phyloP scores from a whole-genome alignment of 208 protist species.

The Trypanosomatidae sp. region DNA sequence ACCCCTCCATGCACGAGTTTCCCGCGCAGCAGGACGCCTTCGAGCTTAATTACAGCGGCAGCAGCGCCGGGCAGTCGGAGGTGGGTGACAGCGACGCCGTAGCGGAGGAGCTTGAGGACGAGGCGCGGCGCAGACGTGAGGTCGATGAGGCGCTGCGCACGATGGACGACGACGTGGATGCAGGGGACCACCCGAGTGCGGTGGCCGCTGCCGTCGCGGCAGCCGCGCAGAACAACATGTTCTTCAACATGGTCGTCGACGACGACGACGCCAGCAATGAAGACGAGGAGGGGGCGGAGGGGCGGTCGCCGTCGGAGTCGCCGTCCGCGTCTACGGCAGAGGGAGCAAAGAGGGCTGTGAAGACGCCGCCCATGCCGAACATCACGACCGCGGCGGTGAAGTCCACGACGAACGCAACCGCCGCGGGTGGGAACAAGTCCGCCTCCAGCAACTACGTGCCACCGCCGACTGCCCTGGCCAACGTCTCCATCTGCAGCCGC shows the following conservation, averaged over 20 bases:
- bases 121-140: too few species aligned
- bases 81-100: conserved; percentile 20
- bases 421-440: conserved; percentile 18
- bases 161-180: conserved; percentile 10
- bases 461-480: conserved; percentile 43
- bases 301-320: too few species aligned
- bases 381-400: conserved; percentile 24
- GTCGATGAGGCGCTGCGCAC: conserved; percentile 16
- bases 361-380: too few species aligned
- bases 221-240: too few species aligned
- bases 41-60: conserved; percentile 27
- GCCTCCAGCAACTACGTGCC: conserved; percentile 30
- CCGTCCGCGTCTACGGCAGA: too few species aligned
- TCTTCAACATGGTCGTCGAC: too few species aligned
- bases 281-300: too few species aligned
- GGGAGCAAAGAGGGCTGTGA: too few species aligned
- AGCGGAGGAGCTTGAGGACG: conserved; percentile 24
- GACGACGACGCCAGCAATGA: conserved; percentile 2
- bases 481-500: conserved; percentile 73
- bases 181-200: conserved; percentile 4
- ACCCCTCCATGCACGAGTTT: conserved; percentile 5
- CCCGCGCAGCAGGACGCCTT: conserved; percentile 4
- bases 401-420: conserved; percentile 14
- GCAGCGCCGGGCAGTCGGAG: conserved; percentile 29
- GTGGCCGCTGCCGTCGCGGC: too few species aligned